Evolutionary conservation across 164 flowering plant genomes (phyloP).

Genomic region (Umbilicus rupestris): DNA sequence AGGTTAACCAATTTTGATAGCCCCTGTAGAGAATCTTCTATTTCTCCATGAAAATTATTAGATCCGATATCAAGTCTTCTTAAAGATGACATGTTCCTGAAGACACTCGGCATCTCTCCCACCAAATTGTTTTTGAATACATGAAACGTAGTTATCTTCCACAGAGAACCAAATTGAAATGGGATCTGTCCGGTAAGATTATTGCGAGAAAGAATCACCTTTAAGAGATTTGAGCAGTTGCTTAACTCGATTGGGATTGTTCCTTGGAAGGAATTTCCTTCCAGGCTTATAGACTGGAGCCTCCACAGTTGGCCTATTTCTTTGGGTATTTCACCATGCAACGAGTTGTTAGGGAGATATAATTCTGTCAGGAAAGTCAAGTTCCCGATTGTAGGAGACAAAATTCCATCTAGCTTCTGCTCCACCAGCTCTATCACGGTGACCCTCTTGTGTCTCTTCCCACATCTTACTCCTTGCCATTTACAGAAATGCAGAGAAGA

Average conservation of each 20-base stretch:
- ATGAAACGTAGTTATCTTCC: background rate
- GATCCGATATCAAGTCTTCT: background rate
- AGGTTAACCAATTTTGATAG: background rate
- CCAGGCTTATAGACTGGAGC: no score
- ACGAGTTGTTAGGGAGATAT: background rate
- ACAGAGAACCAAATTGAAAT: constrained; percentile 10
- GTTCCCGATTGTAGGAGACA: constrained; percentile 5
- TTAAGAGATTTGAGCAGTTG: constrained; percentile 41
- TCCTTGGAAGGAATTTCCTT: no score
- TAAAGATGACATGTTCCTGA: constrained; percentile 2
- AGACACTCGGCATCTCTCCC: constrained; percentile 9
- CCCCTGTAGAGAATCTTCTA: background rate
- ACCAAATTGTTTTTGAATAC: constrained; percentile 8
- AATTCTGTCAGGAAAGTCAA: background rate
- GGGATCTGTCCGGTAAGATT: background rate
- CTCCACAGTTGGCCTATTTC: constrained; percentile 7
- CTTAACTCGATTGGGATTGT: no score
- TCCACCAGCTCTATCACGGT: background rate
- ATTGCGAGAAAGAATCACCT: constrained; percentile 36
- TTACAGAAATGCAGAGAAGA: no score
- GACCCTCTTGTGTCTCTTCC: constrained; percentile 7
- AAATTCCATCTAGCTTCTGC: background rate
- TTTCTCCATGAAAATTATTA: constrained; percentile 11
- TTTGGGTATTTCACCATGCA: constrained; percentile 3
- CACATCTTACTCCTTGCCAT: background rate